A percentile compares a stretch with the other conserved stretches of the same genome.
Conservation (phyloP, 139 green algal genomes). For the Chara braunii region DNA sequence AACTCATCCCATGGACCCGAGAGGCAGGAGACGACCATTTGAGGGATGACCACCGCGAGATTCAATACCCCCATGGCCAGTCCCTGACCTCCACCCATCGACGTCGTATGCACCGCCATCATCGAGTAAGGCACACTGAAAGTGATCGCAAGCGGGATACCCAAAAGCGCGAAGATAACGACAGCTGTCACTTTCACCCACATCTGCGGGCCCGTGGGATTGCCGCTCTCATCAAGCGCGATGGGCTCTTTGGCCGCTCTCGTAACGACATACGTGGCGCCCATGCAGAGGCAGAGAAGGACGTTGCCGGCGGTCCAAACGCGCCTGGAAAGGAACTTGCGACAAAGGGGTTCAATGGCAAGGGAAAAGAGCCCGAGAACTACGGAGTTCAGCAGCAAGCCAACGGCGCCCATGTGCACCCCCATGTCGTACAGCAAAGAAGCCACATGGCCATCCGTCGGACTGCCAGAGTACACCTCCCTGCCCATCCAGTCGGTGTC, state of each 20-base stretch:
- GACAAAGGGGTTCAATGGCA: conserved; percentile 26
- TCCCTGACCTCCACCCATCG: conserved; percentile 24
- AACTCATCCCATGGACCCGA: conserved; percentile 22
- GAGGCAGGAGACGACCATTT: conserved; percentile 26
- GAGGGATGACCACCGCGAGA: conserved; percentile 28
- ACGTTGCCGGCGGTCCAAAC: conserved; percentile 27
- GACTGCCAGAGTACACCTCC: conserved; percentile 7
- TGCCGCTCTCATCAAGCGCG: too few relatives aligned
- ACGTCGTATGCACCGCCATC: conserved; percentile 19
- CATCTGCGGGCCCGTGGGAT: too few relatives aligned
- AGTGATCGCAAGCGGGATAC: conserved; percentile 35
- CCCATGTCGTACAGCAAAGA: conserved; percentile 19
- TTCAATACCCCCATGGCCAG: conserved; percentile 38
- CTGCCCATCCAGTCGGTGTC: conserved; percentile 42
- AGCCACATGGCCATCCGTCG: background rate
- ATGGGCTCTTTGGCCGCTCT: too few relatives aligned
- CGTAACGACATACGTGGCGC: conserved; percentile 9
- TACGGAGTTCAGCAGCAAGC: conserved; percentile 41
- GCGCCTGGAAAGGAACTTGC: conserved; percentile 1
- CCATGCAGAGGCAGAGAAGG: conserved; percentile 13
- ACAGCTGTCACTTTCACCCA: too few relatives aligned
- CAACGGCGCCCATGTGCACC: conserved; percentile 29
- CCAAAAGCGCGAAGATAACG: conserved; percentile 34
- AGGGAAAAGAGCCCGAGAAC: conserved; percentile 17
- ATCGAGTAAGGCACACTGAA: conserved; percentile 36